A percentile compares a stretch with the other conserved stretches of the same genome.
Evolutionary conservation across 2,329 filamentous ascomycete genomes (phyloP).

Genomic region (Trichoderma asperellum): DNA sequence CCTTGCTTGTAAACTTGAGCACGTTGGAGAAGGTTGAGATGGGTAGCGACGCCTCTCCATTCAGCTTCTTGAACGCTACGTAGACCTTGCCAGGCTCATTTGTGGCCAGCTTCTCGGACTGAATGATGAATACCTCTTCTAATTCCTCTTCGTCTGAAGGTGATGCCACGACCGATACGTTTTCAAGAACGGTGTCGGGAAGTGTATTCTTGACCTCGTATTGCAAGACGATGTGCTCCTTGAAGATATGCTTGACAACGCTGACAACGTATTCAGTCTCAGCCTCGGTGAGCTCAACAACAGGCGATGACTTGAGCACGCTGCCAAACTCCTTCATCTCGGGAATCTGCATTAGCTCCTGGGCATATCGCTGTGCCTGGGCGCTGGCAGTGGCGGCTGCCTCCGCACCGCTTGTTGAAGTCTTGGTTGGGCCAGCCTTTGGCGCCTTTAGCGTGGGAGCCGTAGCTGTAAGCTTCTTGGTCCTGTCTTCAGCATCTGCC

Average conservation of each 20-base stretch:
- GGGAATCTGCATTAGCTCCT: slow-evolving; percentile 85
- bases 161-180: slow-evolving; percentile 80
- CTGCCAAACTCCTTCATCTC: slow-evolving; percentile 88
- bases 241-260: slow-evolving; percentile 96
- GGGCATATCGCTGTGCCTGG: slow-evolving; percentile 83
- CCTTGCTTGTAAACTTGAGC: slow-evolving; percentile 96
- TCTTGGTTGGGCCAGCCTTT: slow-evolving; percentile 75
- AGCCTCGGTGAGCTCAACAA: slow-evolving; percentile 90
- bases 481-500: slow-evolving; percentile 92
- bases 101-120: slow-evolving; percentile 77
- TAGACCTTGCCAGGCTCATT: slow-evolving; percentile 93
- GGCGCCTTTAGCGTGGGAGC: slow-evolving; percentile 94
- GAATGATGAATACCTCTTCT: slow-evolving; percentile 93
- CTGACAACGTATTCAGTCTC: slow-evolving; percentile 97
- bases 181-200: slow-evolving; percentile 85
- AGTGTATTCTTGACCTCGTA: slow-evolving; percentile 98
- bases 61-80: slow-evolving; percentile 86
- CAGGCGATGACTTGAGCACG: slow-evolving; percentile 86
- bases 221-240: slow-evolving; percentile 92
- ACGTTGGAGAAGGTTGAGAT: slow-evolving; percentile 85
- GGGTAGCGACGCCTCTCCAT: slow-evolving; percentile 76
- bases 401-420: slow-evolving; percentile 70
- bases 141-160: slow-evolving; percentile 80
- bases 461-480: slow-evolving; percentile 93
- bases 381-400: slow-evolving; percentile 76